Percentiles rank a stretch among this genome's conserved stretches.
These are phyloP conservation scores for Ceratorhiza oryzae-sativae DNA, from an alignment of 1,284 basidiomycete species.

Conservation along the genomic window DNA sequence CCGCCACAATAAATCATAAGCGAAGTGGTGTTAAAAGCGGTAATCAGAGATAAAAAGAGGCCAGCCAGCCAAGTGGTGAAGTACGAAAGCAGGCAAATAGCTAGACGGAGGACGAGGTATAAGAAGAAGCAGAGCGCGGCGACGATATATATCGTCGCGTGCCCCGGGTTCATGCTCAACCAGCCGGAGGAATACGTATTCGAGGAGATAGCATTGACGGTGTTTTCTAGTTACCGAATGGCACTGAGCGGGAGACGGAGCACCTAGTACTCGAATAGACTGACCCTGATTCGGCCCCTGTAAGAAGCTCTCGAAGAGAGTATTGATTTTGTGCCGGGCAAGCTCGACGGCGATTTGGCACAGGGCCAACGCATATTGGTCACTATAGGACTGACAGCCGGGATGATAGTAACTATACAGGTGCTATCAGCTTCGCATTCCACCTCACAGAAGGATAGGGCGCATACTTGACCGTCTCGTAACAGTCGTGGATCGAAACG, in stretches of 20 bases:
- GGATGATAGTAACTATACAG: background rate
- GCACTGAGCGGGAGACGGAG: too few relatives aligned
- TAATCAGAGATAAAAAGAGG: background rate
- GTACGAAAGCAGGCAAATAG: background rate
- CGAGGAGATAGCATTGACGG: too few relatives aligned
- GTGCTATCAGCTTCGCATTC: background rate
- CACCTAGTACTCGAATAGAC: too few relatives aligned
- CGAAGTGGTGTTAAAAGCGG: too few relatives aligned
- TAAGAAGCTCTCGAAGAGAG: background rate
- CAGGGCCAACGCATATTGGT: background rate
- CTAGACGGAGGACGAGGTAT: background rate
- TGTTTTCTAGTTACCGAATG: too few relatives aligned
- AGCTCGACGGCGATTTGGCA: background rate
- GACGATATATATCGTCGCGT: background rate
- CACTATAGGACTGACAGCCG: background rate
- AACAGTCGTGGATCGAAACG: background rate
- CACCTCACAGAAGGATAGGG: background rate
- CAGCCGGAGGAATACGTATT: background rate
- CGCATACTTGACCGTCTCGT: background rate
- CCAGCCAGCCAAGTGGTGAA: background rate
- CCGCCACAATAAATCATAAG: too few relatives aligned
- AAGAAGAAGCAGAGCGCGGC: background rate
- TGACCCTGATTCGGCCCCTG: background rate
- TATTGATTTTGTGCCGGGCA: background rate
- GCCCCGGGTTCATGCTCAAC: background rate